Conservation (phyloP, 106 monocot species). For the Dactylorhiza incarnata region DNA sequence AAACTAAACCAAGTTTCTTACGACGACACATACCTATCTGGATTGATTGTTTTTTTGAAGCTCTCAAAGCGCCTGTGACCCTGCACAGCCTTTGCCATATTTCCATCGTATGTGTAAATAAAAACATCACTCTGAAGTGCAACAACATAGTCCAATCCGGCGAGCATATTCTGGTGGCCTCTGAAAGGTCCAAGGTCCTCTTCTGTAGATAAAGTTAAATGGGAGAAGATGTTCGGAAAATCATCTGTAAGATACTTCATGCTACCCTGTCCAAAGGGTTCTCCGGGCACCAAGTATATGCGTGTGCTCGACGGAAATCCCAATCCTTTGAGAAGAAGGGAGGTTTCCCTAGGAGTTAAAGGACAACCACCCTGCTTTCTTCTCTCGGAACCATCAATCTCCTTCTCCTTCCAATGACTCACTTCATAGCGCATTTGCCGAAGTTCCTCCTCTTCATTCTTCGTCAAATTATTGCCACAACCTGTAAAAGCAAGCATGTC, state of each 20-base stretch:
- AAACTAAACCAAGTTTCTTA: neutral
- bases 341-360: slow-evolving; percentile 45
- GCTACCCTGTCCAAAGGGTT: slow-evolving; percentile 32
- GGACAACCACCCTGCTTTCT: slow-evolving; percentile 44
- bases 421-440: slow-evolving; percentile 25
- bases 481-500: slow-evolving; percentile 63
- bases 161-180: slow-evolving; percentile 35
- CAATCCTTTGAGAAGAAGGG: slow-evolving; percentile 41
- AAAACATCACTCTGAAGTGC: slow-evolving; percentile 48
- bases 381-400: slow-evolving; percentile 28
- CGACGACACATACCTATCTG: slow-evolving; percentile 37
- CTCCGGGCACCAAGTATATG: slow-evolving; percentile 36
- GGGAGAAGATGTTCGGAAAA: slow-evolving; percentile 39
- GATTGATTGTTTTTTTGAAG: slow-evolving; percentile 46
- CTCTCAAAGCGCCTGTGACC: slow-evolving; percentile 47
- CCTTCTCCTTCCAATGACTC: slow-evolving; percentile 60
- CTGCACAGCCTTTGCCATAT: slow-evolving; percentile 51
- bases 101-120: slow-evolving; percentile 52
- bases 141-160: slow-evolving; percentile 47
- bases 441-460: slow-evolving; percentile 29
- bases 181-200: slow-evolving; percentile 31
- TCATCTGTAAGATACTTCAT: slow-evolving; percentile 25
- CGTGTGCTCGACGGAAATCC: slow-evolving; percentile 39
- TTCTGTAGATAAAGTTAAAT: slow-evolving; percentile 21
- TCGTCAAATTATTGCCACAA: slow-evolving; percentile 38